phyloP scores from a whole-genome alignment of 352 stramenopile species.

The Phytopythium delawarense region DNA sequence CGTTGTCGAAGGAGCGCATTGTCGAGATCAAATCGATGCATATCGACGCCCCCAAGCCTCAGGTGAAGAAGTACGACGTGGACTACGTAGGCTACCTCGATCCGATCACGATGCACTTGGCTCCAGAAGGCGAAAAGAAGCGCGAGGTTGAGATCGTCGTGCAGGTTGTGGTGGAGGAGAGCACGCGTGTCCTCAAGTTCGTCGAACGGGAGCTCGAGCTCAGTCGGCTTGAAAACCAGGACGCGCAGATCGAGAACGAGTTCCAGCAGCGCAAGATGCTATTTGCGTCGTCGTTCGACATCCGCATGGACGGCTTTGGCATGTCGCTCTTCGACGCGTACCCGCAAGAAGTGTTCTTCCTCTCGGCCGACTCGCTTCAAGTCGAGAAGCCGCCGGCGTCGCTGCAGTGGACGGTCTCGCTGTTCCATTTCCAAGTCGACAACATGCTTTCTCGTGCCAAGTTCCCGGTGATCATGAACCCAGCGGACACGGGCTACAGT shows the following conservation, averaged over 20 bases:
- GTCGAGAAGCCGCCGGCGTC: conserved; percentile 67
- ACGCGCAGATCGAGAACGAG: conserved; percentile 58
- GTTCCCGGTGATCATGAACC: conserved; percentile 84
- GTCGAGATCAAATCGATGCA: conserved; percentile 65
- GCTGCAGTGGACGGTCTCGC: conserved; percentile 68
- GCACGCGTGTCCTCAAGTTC: conserved; percentile 78
- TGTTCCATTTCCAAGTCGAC: conserved; percentile 81
- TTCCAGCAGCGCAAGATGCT: conserved; percentile 78
- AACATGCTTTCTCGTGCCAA: conserved; percentile 81
- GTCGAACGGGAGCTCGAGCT: conserved; percentile 78
- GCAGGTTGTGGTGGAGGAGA: conserved; percentile 78
- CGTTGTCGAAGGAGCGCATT: conserved; percentile 78
- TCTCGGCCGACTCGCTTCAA: conserved; percentile 74
- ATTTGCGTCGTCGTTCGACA: conserved; percentile 79
- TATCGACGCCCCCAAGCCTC: conserved; percentile 40
- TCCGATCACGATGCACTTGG: conserved; percentile 52
- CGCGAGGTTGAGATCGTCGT: conserved; percentile 59
- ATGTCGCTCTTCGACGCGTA: conserved; percentile 73
- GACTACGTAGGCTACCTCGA: conserved; percentile 79
- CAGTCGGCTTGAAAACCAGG: conserved; percentile 58
- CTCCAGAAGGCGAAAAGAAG: conserved; percentile 39
- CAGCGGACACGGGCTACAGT: conserved; percentile 74
- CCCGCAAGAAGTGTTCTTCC: conserved; percentile 82
- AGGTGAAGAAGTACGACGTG: conserved; percentile 79
- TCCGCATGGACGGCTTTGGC: conserved; percentile 71